A percentile compares a stretch with the other conserved stretches of the same genome.
These are phyloP conservation scores for Tetracladium setigerum DNA, from an alignment of 495 filamentous ascomycete genomes.

Conservation along the genomic window DNA sequence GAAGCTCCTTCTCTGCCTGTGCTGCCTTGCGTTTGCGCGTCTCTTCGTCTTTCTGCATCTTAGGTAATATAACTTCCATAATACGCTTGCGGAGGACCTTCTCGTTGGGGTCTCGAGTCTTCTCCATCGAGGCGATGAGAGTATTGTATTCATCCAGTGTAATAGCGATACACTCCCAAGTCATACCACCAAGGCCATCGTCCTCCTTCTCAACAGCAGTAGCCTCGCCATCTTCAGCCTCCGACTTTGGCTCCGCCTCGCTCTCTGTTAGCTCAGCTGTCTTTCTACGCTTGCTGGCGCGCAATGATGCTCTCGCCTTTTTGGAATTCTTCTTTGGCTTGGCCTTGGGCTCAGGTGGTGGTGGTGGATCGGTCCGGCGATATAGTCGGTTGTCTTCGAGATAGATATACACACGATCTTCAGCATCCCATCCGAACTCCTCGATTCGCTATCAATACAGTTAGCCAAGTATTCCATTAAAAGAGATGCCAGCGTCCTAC, in stretches of 20 bases:
- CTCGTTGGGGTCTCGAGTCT: slow-evolving; percentile 74
- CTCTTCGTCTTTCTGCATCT: slow-evolving; percentile 77
- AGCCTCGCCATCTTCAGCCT: slow-evolving; percentile 22
- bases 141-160: slow-evolving; percentile 65
- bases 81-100: slow-evolving; percentile 63
- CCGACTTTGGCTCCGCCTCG: slow-evolving; percentile 48
- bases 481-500: slow-evolving; percentile 37
- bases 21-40: slow-evolving; percentile 58
- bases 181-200: slow-evolving; percentile 60
- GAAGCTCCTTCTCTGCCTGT: slow-evolving; percentile 70
- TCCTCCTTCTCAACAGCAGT: slow-evolving; percentile 38
- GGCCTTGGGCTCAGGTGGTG: slow-evolving; percentile 45
- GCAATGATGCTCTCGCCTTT: slow-evolving; percentile 57
- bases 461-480: slow-evolving; percentile 14
- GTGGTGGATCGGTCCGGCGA: slow-evolving; percentile 61
- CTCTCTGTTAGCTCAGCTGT: slow-evolving; percentile 45
- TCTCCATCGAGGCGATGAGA: slow-evolving; percentile 63
- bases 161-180: slow-evolving; percentile 88
- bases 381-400: slow-evolving; percentile 94
- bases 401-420: slow-evolving; percentile 81
- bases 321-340: slow-evolving; percentile 74
- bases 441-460: slow-evolving; percentile 68
- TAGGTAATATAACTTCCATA: slow-evolving; percentile 66
- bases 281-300: slow-evolving; percentile 68
- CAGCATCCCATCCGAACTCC: slow-evolving; percentile 77